Base-by-base conservation (phyloP, 108 stramenopile species). In the Mediolabrus comicus region DNA sequence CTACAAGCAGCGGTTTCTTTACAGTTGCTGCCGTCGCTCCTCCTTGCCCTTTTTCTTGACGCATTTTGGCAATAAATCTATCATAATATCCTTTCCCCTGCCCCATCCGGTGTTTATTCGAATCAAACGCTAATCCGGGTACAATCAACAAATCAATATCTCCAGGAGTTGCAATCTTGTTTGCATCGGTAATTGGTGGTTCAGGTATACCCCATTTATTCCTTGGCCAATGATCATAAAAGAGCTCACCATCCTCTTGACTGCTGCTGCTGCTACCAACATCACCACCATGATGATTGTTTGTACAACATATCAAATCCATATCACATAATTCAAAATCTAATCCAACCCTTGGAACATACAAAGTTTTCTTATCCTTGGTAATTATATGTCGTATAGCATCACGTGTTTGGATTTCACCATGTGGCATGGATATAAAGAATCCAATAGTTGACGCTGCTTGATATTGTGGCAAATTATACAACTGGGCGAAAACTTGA, bases 21-120 rank as follows among this genome's bases (percentile, higher is more conserved):
- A 27, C 10, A 12, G 55, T 60, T 16, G 25, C 59, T 9, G 22
- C 4, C 17, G 17, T 25, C 8, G 51, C 51, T 52, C 39, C 59
- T 8, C 67, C 69, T 2, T 38, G 57, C 14, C 39, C 35, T 32
- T 28, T 27, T 30, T 4, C 36, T 11, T 14, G 2, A 10, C 63
- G 16, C 88, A 92, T 92, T 26, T 79, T 75, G n/a, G 77, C 74
- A 55, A 95, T 85, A 68, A 92, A 95, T 34, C 95, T 71, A 86
- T 96, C 95, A 62, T 96, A 96, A 69, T 96, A 96, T 53, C 95
- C 95, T 67, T 93, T 96, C 2, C 95, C 95, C 65, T 96, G 95
- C 4, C 95, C 95, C 13, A 96, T 49, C 28, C 95, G 75, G 63
- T 84, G 74, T 10, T 86, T 75, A 13, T 74, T 54, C 10, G 53